Conservation (phyloP, 148 eudicot genomes). For the Amaranthus cruentus region DNA sequence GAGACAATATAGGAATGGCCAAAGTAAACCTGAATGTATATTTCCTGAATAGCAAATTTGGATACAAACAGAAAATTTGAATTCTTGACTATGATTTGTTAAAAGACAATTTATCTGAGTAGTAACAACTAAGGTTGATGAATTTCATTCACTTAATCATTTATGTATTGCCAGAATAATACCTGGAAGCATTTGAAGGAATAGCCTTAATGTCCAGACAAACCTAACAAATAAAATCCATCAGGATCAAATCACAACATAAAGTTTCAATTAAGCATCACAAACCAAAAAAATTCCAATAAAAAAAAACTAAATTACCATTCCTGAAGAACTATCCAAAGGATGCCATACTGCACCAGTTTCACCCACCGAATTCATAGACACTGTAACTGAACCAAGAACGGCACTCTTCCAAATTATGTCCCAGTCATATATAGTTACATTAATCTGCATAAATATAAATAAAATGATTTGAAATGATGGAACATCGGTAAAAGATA, state of each 20-base stretch:
- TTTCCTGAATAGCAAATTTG: not conserved
- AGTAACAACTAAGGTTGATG: not conserved
- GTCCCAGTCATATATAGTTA: constrained; percentile 95
- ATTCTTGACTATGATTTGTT: not conserved
- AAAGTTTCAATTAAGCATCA: not conserved
- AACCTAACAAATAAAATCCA: constrained; percentile 48
- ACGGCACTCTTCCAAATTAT: constrained; percentile 89
- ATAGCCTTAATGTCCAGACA: constrained; percentile 64
- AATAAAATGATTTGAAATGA: constrained; percentile 1
- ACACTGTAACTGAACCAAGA: constrained; percentile 74
- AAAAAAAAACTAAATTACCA: constrained; percentile 37
- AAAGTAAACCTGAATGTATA: no score
- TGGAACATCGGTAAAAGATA: not conserved
- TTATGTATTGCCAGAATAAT: constrained; percentile 8
- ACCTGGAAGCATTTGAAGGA: constrained; percentile 62
- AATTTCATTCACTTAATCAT: not conserved
- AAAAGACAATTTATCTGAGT: not conserved
- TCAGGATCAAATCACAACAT: constrained; percentile 7
- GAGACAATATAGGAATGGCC: no score
- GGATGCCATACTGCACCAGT: constrained; percentile 76
- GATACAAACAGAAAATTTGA: not conserved
- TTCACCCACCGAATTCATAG: constrained; percentile 72
- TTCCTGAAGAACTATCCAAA: constrained; percentile 76
- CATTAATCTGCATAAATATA: constrained; percentile 55
- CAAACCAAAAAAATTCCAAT: not conserved